These are phyloP conservation scores for Iberis pinnata DNA, from an alignment of 345 rosid genomes.

Conservation along the genomic window DNA sequence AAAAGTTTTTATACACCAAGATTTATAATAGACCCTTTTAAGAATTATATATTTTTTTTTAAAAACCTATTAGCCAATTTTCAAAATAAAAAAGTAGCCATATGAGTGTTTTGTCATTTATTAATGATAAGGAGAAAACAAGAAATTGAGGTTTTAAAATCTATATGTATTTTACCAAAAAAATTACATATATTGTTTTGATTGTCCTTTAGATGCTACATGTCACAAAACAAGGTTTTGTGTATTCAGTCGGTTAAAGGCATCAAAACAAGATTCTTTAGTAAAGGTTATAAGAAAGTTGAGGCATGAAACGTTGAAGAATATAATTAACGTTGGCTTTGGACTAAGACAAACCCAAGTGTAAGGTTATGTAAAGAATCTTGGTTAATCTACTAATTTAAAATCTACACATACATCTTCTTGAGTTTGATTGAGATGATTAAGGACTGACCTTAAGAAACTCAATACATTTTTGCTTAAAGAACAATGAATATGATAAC, in stretches of 20 bases:
- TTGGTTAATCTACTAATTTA: neutral
- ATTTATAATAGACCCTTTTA: too few relatives aligned
- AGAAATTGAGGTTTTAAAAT: too few relatives aligned
- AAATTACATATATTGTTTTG: too few relatives aligned
- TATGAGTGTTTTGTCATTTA: too few relatives aligned
- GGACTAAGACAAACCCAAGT: conserved; percentile 1
- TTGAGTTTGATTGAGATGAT: neutral
- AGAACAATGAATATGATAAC: neutral
- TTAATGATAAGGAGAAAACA: too few relatives aligned
- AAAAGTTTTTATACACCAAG: too few relatives aligned
- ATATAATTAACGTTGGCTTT: conserved; percentile 6
- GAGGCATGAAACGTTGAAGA: neutral
- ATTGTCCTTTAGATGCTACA: neutral
- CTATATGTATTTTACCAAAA: too few relatives aligned
- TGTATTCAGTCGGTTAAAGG: neutral
- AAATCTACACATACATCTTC: neutral
- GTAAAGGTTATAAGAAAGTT: conserved; percentile 8
- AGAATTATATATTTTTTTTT: too few relatives aligned
- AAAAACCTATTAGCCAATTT: too few relatives aligned
- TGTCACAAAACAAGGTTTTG: neutral
- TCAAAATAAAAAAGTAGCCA: too few relatives aligned
- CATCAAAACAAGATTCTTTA: neutral
- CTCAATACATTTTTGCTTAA: neutral
- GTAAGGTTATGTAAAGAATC: neutral
- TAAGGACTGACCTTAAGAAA: too few relatives aligned